A percentile compares a stretch with the other conserved stretches of the same genome.
Evolutionary conservation across 2,329 filamentous ascomycete species (phyloP).

Genomic region (Diaporthe sp.): DNA sequence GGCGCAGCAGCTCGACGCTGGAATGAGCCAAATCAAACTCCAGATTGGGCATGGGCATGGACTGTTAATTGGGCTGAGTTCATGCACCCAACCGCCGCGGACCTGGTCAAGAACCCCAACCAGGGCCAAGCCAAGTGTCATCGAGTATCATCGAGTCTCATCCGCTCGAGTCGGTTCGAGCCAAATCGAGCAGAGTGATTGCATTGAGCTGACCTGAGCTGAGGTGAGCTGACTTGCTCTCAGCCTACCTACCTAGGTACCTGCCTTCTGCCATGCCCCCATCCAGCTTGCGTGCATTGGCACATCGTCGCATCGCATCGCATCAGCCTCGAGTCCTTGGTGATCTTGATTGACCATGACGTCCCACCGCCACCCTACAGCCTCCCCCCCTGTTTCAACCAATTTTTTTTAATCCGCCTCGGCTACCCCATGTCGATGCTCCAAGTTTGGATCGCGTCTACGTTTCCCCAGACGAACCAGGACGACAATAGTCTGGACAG

Average conservation of each 20-base stretch:
- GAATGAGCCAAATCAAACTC: slow-evolving; percentile 33
- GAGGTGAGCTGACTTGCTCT: not conserved
- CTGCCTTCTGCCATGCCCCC: not conserved
- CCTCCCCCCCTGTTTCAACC: slow-evolving; percentile 26
- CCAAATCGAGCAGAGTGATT: not conserved
- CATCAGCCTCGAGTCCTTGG: slow-evolving; percentile 23
- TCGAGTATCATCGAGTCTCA: slow-evolving; percentile 31
- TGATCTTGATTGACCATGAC: slow-evolving; percentile 26
- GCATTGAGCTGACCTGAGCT: slow-evolving; percentile 12
- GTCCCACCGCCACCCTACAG: slow-evolving; percentile 28
- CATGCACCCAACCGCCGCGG: slow-evolving; percentile 29
- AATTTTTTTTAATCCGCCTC: slow-evolving; percentile 13
- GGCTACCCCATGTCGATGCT: slow-evolving; percentile 20
- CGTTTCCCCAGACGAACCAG: slow-evolving; percentile 19
- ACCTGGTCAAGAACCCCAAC: slow-evolving; percentile 21
- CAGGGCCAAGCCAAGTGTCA: slow-evolving; percentile 20
- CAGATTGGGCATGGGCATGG: slow-evolving; percentile 29
- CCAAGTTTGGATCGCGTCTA: not conserved
- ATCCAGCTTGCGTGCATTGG: not conserved
- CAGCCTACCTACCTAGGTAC: not conserved
- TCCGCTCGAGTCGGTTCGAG: slow-evolving; percentile 14
- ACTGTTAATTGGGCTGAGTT: slow-evolving; percentile 15
- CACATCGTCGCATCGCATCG: not conserved
- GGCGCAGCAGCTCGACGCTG: slow-evolving; percentile 23
- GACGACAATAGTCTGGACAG: slow-evolving; percentile 3